A percentile compares a stretch with the other conserved stretches of the same genome.
phyloP scores from a whole-genome alignment of 352 stramenopile species.

The Globisporangium nunn region DNA sequence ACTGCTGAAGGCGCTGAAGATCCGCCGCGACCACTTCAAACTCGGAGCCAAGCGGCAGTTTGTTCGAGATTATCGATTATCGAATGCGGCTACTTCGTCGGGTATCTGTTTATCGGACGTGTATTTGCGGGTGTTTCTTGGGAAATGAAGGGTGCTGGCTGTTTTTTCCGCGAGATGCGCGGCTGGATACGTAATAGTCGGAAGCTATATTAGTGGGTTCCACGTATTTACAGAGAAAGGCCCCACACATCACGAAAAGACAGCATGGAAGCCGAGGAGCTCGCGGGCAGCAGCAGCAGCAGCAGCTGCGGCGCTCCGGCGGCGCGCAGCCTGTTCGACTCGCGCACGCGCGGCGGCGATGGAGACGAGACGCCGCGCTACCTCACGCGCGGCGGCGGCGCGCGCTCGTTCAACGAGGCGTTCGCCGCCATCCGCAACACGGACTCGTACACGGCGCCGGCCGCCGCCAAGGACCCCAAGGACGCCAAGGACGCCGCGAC shows the following conservation, averaged over 20 bases:
- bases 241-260: background rate
- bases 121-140: too few species aligned
- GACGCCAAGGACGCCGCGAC: conserved; percentile 29
- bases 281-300: too few species aligned
- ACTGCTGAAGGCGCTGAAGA: background rate
- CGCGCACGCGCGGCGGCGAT: conserved; percentile 16
- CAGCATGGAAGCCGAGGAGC: background rate
- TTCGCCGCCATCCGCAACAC: conserved; percentile 56
- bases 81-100: background rate
- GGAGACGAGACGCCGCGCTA: conserved; percentile 22
- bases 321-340: conserved; percentile 40
- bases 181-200: background rate
- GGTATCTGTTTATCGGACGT: too few species aligned
- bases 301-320: background rate
- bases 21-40: background rate
- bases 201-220: background rate
- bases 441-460: conserved; percentile 35
- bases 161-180: too few species aligned
- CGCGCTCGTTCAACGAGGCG: conserved; percentile 41
- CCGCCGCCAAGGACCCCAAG: conserved; percentile 8
- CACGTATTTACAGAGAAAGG: background rate
- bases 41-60: conserved; percentile 1
- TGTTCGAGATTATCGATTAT: background rate
- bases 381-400: conserved; percentile 22
- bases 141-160: background rate